phyloP scores from a whole-genome alignment of 164 flowering plant genomes.

The Amborella trichopoda region DNA sequence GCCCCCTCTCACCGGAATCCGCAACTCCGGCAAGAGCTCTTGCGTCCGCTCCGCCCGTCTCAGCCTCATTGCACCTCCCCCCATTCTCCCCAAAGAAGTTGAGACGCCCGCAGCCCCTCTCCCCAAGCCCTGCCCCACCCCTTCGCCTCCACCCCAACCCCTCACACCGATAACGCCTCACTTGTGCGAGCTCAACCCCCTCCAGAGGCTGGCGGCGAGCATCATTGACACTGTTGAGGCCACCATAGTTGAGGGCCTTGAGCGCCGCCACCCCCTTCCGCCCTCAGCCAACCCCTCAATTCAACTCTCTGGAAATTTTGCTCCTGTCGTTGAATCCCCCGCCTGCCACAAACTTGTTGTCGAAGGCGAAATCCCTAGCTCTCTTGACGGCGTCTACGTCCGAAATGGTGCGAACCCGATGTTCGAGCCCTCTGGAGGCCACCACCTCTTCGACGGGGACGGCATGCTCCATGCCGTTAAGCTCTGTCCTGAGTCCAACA shows the following conservation, averaged over 20 bases:
- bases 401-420: constrained; percentile 44
- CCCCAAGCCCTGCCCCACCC: too few relatives aligned
- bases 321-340: constrained; percentile 30
- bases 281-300: constrained; percentile 28
- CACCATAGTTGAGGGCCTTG: constrained; percentile 7
- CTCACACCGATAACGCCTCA: too few relatives aligned
- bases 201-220: constrained; percentile 23
- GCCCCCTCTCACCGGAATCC: too few relatives aligned
- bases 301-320: constrained; percentile 36
- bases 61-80: too few relatives aligned
- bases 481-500: constrained; percentile 3
- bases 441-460: constrained; percentile 46
- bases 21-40: too few relatives aligned
- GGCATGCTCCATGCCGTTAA: constrained; percentile 43
- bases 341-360: constrained; percentile 18
- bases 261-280: constrained; percentile 14
- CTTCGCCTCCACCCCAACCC: too few relatives aligned
- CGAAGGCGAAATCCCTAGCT: constrained; percentile 20
- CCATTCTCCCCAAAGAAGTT: too few relatives aligned
- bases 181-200: constrained; percentile 24
- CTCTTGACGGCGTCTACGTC: constrained; percentile 27
- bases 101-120: too few relatives aligned
- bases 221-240: constrained; percentile 20
- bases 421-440: constrained; percentile 22
- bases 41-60: too few relatives aligned